These are phyloP conservation scores for Tetraselmis chui DNA, from an alignment of 139 green algal species.

Conservation along the genomic window DNA sequence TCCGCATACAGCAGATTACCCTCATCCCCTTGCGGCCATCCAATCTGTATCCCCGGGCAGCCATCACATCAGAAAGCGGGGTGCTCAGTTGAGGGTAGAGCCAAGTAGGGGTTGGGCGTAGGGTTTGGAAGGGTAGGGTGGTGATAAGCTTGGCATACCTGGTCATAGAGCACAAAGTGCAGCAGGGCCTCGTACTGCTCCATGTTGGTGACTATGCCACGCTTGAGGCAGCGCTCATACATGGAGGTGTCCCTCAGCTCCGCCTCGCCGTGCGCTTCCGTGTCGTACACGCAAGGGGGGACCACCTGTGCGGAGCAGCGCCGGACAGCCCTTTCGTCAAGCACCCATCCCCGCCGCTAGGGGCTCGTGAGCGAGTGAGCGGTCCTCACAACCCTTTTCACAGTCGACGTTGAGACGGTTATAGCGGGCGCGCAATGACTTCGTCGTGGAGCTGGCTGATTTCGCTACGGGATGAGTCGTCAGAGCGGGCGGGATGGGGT, in stretches of 20 bases:
- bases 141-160: background rate
- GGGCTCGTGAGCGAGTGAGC: no score
- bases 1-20: slow-evolving; percentile 60
- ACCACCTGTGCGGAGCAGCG: no score
- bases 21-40: slow-evolving; percentile 62
- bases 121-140: background rate
- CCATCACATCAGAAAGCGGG: background rate
- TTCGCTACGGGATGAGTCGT: no score
- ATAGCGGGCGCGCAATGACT: no score
- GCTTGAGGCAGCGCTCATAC: background rate
- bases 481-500: no score
- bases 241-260: background rate
- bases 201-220: slow-evolving; percentile 30
- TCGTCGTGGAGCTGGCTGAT: no score
- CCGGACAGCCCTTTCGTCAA: no score
- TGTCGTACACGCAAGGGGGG: background rate
- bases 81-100: background rate
- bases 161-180: slow-evolving; percentile 55
- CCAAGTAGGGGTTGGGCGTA: background rate
- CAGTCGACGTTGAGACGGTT: no score
- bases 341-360: no score
- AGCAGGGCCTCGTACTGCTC: slow-evolving; percentile 62
- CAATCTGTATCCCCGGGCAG: no score
- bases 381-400: no score
- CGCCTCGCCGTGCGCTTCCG: background rate